Evolutionary conservation across 192 early-diverging fungal species (phyloP), one percentile per base, ranked within the genome.

Genomic region (Umbelopsis sp.): DNA sequence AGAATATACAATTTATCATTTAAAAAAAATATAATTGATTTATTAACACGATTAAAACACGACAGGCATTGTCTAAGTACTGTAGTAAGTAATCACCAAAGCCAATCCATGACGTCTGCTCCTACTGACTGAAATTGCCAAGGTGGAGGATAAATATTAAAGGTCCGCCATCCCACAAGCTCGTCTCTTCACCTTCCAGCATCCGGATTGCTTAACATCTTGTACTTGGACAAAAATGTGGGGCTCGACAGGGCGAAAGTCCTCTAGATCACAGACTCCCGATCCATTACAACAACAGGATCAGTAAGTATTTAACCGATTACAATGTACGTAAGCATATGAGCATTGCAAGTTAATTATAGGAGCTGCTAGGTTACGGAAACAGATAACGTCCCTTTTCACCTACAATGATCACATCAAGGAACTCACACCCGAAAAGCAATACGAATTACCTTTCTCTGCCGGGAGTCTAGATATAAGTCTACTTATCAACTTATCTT

Each of bases 401-500:
- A 52, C 38, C 14, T 69, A 77, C 45, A 76, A 80, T 66, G 45
- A 45, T 22, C 34, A 47, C 16, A 71, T 76, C 14, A 69, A 31
- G 17, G 52, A 69, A 34, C 65, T 75, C 49, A 68, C 73, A 17
- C 71, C 76, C 4, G 74, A 72, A 43, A 68, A 72, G 25, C 68
- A 73, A 43, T 80, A 76, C 25, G 79, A 80, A 47, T 41, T 80
- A 16, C 71, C 74, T 29, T 62, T 20, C 31, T 62, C 56, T 34
- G 56, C 4, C 41, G 47, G 24, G 29, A 36, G 17, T 26, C 45
- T 36, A 68, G 74, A 29, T 67, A 73, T 34, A 71, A 59, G 22
- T 62, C 77, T 47, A 73, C 69, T 80, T 12, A 73, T 89, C 24
- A 79, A 78, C 31, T 65, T 89, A 25, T 80, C 88, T 2, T 75